Evolutionary conservation across 2,329 filamentous ascomycete species (phyloP).

Genomic region (Neofusicoccum umdonicola): DNA sequence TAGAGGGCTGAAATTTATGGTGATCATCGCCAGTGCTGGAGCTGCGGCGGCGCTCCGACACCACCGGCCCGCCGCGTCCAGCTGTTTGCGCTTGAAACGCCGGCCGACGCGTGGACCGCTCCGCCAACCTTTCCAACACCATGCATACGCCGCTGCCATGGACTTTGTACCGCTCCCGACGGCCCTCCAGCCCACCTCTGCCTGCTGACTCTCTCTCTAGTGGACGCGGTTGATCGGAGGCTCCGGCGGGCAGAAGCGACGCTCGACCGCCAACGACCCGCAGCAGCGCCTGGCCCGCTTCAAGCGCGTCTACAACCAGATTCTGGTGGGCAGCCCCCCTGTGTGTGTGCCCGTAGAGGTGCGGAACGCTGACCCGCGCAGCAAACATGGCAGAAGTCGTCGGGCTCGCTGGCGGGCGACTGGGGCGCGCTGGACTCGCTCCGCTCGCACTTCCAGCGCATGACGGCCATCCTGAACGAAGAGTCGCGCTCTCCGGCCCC

Average conservation of each 20-base stretch:
- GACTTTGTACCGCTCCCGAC: slow-evolving; percentile 19
- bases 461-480: slow-evolving; percentile 73
- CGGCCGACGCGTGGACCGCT: slow-evolving; percentile 14
- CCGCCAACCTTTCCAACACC: slow-evolving; percentile 15
- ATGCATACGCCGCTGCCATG: slow-evolving; percentile 19
- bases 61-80: slow-evolving; percentile 8
- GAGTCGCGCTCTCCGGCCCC: slow-evolving; percentile 85
- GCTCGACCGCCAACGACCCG: slow-evolving; percentile 52
- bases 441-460: slow-evolving; percentile 53
- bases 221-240: slow-evolving; percentile 63
- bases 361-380: slow-evolving; percentile 27
- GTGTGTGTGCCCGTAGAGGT: neutral
- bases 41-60: slow-evolving; percentile 4
- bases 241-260: slow-evolving; percentile 49
- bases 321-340: slow-evolving; percentile 45
- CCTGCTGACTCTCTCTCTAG: slow-evolving; percentile 34
- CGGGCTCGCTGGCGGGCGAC: slow-evolving; percentile 51
- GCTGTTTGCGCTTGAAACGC: slow-evolving; percentile 17
- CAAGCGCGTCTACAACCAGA: slow-evolving; percentile 59
- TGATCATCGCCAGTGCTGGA: neutral
- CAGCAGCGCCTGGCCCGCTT: slow-evolving; percentile 61
- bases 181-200: neutral
- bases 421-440: slow-evolving; percentile 51
- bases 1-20: neutral
- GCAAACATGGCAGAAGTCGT: slow-evolving; percentile 59